Percentiles rank a stretch among this genome's conserved stretches.
These are phyloP conservation scores for Aspergillus sp. DNA, from an alignment of 2,329 filamentous ascomycete genomes.

Conservation along the genomic window DNA sequence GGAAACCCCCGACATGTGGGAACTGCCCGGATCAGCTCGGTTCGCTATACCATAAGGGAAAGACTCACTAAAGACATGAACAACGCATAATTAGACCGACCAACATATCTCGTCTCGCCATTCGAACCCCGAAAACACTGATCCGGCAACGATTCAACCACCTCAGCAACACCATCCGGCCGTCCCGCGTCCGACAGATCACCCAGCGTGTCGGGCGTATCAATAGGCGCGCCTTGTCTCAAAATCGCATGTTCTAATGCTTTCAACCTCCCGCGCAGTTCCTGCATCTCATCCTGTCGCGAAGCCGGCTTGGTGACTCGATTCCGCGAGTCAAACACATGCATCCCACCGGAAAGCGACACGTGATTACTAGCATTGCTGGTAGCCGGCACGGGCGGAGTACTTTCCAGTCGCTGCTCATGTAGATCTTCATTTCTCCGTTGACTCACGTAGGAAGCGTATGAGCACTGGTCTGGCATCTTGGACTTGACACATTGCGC, in stretches of 20 bases:
- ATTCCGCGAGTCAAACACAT: constrained; percentile 28
- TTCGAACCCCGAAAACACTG: constrained; percentile 27
- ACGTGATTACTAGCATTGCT: background rate
- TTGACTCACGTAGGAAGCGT: background rate
- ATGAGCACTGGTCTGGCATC: constrained; percentile 28
- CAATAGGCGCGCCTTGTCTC: constrained; percentile 12
- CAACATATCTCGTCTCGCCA: constrained; percentile 22
- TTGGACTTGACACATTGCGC: constrained; percentile 51
- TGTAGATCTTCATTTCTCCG: background rate
- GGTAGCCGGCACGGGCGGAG: background rate
- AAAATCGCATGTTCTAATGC: constrained; percentile 21
- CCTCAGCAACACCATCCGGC: constrained; percentile 16
- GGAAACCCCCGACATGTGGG: constrained; percentile 20
- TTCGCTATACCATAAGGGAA: background rate
- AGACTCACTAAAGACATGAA: constrained; percentile 26
- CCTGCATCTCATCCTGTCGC: constrained; percentile 22
- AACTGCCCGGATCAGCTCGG: constrained; percentile 15
- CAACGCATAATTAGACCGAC: constrained; percentile 24
- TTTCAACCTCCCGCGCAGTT: constrained; percentile 22
- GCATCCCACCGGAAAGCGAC: constrained; percentile 16
- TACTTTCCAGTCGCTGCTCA: constrained; percentile 1
- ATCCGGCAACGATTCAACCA: constrained; percentile 21
- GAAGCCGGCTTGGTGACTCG: constrained; percentile 17
- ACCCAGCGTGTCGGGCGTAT: constrained; percentile 21
- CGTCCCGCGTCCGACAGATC: constrained; percentile 11